phyloP scores from a whole-genome alignment of 768 basidiomycete species.

The Dioszegia crocea region DNA sequence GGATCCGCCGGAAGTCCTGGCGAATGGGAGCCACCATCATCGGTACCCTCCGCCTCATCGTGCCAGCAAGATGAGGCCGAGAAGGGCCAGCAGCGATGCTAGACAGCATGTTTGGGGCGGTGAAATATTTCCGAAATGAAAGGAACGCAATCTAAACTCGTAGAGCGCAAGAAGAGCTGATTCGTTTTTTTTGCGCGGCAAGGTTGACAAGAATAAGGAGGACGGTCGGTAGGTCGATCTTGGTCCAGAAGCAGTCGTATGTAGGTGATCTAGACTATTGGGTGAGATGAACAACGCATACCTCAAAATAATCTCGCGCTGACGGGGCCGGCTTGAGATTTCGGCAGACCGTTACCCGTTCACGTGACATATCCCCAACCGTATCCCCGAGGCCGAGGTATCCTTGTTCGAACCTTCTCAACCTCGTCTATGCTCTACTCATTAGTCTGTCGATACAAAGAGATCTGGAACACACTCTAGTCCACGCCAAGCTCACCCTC shows the following conservation, averaged over 20 bases:
- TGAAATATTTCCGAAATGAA: background rate
- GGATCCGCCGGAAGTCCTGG: background rate
- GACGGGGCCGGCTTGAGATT: background rate
- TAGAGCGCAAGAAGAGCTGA: no score
- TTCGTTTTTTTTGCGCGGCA: no score
- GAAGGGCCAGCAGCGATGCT: conserved; percentile 5
- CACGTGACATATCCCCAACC: background rate
- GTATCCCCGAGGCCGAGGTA: background rate
- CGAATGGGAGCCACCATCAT: background rate
- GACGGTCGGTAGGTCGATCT: no score
- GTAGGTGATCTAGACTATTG: no score
- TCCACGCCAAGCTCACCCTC: no score
- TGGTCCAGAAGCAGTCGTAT: no score
- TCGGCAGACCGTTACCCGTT: background rate
- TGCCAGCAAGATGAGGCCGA: background rate
- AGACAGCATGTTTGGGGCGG: conserved; percentile 1
- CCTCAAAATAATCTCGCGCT: background rate
- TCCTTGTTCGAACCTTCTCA: background rate
- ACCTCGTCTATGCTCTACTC: no score
- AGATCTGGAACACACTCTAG: no score
- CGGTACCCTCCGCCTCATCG: conserved; percentile 2
- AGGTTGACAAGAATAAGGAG: no score
- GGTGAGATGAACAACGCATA: background rate
- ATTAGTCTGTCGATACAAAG: no score
- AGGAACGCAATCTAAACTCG: background rate